phyloP scores from a whole-genome alignment of 2,329 filamentous ascomycete species.

The Dichotomopilus funicola region DNA sequence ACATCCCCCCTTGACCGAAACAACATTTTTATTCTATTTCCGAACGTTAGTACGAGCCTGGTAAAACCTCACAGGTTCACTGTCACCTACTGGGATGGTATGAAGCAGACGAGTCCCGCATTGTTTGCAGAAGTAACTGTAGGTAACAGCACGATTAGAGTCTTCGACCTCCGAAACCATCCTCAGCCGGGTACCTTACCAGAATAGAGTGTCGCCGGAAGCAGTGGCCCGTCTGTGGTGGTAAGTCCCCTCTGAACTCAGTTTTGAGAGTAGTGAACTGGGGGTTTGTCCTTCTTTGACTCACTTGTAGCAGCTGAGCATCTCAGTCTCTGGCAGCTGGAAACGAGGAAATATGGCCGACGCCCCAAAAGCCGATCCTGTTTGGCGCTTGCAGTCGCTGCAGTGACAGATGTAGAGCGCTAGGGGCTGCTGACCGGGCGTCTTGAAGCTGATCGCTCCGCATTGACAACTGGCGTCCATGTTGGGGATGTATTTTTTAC shows the following conservation, averaged over 20 bases:
- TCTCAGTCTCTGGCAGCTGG: constrained; percentile 42
- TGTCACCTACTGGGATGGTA: constrained; percentile 44
- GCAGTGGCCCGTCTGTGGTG: constrained; percentile 46
- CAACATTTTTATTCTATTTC: constrained; percentile 45
- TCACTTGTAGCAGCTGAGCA: constrained; percentile 50
- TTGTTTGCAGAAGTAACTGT: constrained; percentile 57
- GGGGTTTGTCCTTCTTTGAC: constrained; percentile 22
- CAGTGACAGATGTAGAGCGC: constrained; percentile 69
- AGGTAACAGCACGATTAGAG: neutral
- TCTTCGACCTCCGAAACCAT: neutral
- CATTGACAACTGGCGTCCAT: constrained; percentile 62
- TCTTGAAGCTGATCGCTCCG: constrained; percentile 55
- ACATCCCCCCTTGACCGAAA: constrained; percentile 62
- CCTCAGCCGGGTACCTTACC: constrained; percentile 31
- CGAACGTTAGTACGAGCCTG: neutral
- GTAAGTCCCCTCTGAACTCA: neutral
- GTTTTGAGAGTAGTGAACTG: neutral
- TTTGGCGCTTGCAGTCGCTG: constrained; percentile 58
- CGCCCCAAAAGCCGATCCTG: constrained; percentile 59
- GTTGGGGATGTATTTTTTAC: neutral
- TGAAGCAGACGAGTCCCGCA: constrained; percentile 63
- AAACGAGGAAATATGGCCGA: constrained; percentile 67
- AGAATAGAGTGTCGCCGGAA: constrained; percentile 52
- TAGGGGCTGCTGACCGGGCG: constrained; percentile 52
- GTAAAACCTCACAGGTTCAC: neutral